These are phyloP conservation scores for Fistulifera pelliculosa DNA, from an alignment of 108 stramenopile species.

Conservation along the genomic window DNA sequence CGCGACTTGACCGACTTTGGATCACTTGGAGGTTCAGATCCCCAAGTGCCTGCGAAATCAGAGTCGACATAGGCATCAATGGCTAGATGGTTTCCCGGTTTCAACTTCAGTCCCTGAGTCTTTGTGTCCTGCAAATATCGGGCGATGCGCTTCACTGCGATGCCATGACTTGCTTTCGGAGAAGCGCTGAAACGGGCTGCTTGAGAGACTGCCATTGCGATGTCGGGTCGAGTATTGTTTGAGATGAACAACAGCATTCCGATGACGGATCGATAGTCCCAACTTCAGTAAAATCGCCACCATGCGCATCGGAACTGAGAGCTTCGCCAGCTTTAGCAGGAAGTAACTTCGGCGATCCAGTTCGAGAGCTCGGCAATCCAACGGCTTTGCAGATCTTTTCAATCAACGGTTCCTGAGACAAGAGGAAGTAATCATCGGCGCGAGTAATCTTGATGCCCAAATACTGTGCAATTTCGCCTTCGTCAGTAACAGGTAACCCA, in stretches of 20 bases:
- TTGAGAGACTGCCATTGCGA: conserved; percentile 11
- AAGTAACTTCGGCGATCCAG: too few species aligned
- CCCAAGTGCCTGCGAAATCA: conserved; percentile 30
- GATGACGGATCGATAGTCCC: conserved; percentile 1
- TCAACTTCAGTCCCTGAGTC: conserved; percentile 22
- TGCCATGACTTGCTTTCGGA: conserved; percentile 11
- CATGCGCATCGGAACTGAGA: not conserved
- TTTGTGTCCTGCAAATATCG: conserved; percentile 22
- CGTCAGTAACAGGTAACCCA: conserved; percentile 11
- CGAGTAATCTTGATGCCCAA: conserved; percentile 18
- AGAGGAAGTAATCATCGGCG: conserved; percentile 5
- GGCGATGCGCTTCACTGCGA: conserved; percentile 19
- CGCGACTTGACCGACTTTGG: not conserved
- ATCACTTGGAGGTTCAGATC: conserved; percentile 13
- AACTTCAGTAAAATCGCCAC: not conserved
- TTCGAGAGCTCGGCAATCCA: conserved; percentile 30
- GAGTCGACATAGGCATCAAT: conserved; percentile 33
- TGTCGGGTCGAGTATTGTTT: conserved; percentile 12
- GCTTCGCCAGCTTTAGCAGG: not conserved
- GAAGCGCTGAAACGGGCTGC: conserved; percentile 13
- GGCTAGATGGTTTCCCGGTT: not conserved
- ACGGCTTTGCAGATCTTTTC: conserved; percentile 31
- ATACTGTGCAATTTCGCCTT: conserved; percentile 15
- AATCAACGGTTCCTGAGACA: conserved; percentile 32
- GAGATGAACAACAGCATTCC: conserved; percentile 6